Percentiles rank a stretch among this genome's conserved stretches.
These are phyloP conservation scores for Colletotrichum sp. DNA, from an alignment of 2,329 filamentous ascomycete genomes.

Conservation along the genomic window DNA sequence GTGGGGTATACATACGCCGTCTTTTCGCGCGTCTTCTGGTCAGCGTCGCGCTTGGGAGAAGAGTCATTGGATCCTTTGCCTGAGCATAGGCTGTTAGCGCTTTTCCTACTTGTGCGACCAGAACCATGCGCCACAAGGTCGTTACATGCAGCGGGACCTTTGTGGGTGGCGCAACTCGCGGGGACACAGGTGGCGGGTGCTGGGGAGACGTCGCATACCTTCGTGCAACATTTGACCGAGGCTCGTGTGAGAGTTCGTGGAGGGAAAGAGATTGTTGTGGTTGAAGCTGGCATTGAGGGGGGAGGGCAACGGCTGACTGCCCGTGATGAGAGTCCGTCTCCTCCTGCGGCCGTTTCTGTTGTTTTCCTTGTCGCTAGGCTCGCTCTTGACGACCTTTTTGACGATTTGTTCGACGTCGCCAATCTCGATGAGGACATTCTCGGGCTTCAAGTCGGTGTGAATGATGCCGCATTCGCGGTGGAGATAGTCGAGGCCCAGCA, in stretches of 20 bases:
- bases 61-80: conserved; percentile 43
- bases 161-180: background rate
- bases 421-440: conserved; percentile 98
- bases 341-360: conserved; percentile 90
- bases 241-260: conserved; percentile 72
- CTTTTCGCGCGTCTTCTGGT: conserved; percentile 87
- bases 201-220: conserved; percentile 53
- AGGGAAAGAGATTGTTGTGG: conserved; percentile 73
- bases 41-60: conserved; percentile 61
- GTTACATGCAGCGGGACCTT: background rate
- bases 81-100: background rate
- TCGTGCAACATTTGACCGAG: conserved; percentile 86
- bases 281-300: conserved; percentile 93
- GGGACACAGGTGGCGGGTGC: background rate
- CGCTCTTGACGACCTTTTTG: conserved; percentile 90
- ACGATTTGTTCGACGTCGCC: conserved; percentile 99
- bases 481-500: conserved; percentile 93
- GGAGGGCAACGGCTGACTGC: conserved; percentile 93
- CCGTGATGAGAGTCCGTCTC: conserved; percentile 92
- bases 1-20: conserved; percentile 74
- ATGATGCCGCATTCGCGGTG: conserved; percentile 99
- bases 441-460: conserved; percentile 95
- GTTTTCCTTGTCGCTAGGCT: conserved; percentile 78
- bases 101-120: background rate
- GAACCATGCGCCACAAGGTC: background rate